Conservation (phyloP, 2,329 filamentous ascomycete species). For the Capronia epimyces region DNA sequence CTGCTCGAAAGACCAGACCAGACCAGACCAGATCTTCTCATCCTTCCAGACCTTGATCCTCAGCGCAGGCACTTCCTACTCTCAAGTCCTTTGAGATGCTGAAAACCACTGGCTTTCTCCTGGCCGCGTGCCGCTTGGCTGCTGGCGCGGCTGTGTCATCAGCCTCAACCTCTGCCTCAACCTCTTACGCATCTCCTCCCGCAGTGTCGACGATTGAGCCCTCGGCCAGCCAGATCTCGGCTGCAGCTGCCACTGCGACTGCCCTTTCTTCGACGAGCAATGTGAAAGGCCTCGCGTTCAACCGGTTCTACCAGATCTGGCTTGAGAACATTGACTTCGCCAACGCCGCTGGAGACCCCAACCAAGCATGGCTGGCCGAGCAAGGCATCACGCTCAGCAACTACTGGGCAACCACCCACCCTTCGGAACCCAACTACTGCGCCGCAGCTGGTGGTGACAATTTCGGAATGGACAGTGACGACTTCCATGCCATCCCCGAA, state of each 20-base stretch:
- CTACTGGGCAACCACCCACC: slow-evolving; percentile 62
- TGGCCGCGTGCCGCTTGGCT: slow-evolving; percentile 11
- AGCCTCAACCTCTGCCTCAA: too few relatives aligned
- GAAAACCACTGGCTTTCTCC: slow-evolving; percentile 9
- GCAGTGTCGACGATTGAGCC: slow-evolving; percentile 16
- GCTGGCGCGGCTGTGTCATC: not conserved
- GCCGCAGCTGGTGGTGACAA: slow-evolving; percentile 64
- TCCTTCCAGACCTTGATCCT: not conserved
- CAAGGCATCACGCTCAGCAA: slow-evolving; percentile 59
- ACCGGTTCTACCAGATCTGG: slow-evolving; percentile 68
- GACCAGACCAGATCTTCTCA: not conserved
- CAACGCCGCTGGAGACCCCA: slow-evolving; percentile 55
- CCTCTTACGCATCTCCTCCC: slow-evolving; percentile 7
- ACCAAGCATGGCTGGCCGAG: slow-evolving; percentile 48
- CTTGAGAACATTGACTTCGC: slow-evolving; percentile 70
- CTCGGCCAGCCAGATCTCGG: slow-evolving; percentile 27
- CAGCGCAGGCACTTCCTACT: not conserved
- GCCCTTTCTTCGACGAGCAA: slow-evolving; percentile 57
- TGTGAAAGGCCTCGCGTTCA: slow-evolving; percentile 66
- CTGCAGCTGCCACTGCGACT: slow-evolving; percentile 50
- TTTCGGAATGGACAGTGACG: slow-evolving; percentile 66
- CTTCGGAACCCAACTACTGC: slow-evolving; percentile 71
- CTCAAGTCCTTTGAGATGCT: slow-evolving; percentile 8
- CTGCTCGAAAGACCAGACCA: not conserved
- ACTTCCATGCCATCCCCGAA: slow-evolving; percentile 52